Base-by-base conservation (phyloP, 2,329 filamentous ascomycete species). In the Colletotrichum plurivorum region DNA sequence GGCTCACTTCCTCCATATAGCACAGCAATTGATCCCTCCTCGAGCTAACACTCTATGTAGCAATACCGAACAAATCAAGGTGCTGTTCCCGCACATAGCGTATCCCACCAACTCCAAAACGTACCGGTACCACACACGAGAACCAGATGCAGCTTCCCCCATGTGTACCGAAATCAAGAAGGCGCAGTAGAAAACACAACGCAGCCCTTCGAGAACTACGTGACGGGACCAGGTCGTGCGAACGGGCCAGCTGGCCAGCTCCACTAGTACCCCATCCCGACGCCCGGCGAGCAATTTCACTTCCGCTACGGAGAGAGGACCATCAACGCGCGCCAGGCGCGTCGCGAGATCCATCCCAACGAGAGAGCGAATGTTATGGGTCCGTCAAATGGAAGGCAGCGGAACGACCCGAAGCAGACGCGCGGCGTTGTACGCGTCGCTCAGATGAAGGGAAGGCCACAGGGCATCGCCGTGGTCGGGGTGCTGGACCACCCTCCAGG, bases 371-470 rank as follows among this genome's bases (percentile, higher is more conserved):
- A 56, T 12, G 54, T 56, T 0, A 45, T 56, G 20, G 39, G 39
- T 10, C 20, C 18, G 4, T 12, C 39, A 5, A 3, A 45, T 8
- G 54, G n/a, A 12, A n/a, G 8, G 8, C 54, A 39, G 10, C 18
- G 10, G 7, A 56, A 56, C 9, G 54, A 56, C 10, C 54, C 54
- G 2, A 16, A 45, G 39, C 18, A 43, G 20, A 45, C 22, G 5
- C n/a, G 54, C 43, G 54, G 18, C 12, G 54, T 16, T 10, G 54
- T 56, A 2, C 54, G 54, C n/a, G 54, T 56, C 16, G 54, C 54
- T 5, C 12, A 56, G 2, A 20, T 45, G 4, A 12, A n/a, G 15
- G 54, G 20, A 12, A 27, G 39, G 10, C 10, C 31, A 20, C 5
- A 25, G 16, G 13, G 45, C 5, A 16, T 13, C 9, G 54, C 45